Percentiles rank a stretch among this genome's conserved stretches.
These are phyloP conservation scores for Bonia amplexicaulis DNA, from an alignment of 176 grass and related monocot genomes.

Conservation along the genomic window DNA sequence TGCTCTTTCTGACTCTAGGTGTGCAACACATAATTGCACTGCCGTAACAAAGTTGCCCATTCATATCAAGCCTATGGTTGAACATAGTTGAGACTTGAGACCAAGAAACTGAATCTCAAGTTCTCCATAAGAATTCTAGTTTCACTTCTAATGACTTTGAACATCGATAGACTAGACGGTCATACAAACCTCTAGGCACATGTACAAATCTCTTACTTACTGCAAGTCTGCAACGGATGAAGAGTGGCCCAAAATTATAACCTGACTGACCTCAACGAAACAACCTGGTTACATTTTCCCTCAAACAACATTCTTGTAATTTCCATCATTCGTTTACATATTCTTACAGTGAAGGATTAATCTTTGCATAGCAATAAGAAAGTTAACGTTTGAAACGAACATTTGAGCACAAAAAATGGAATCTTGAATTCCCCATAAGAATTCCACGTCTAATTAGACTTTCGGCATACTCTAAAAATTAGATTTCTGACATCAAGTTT, in stretches of 20 bases:
- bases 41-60: neutral
- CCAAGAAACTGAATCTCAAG: neutral
- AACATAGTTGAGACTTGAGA: neutral
- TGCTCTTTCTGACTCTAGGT: no score
- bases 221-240: neutral
- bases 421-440: neutral
- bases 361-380: neutral
- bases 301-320: no score
- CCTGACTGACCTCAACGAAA: no score
- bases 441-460: neutral
- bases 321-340: neutral
- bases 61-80: neutral
- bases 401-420: neutral
- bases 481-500: neutral
- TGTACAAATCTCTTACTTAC: neutral
- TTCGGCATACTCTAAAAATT: neutral
- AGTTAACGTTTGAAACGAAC: neutral
- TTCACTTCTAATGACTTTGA: neutral
- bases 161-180: neutral
- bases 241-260: no score
- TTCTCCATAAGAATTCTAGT: neutral
- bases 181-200: neutral
- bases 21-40: neutral
- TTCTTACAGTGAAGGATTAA: neutral
- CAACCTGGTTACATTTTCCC: no score